A percentile compares a stretch with the other conserved stretches of the same genome.
These are phyloP conservation scores for Arabis hirsuta DNA, from an alignment of 345 rosid species.

Conservation along the genomic window DNA sequence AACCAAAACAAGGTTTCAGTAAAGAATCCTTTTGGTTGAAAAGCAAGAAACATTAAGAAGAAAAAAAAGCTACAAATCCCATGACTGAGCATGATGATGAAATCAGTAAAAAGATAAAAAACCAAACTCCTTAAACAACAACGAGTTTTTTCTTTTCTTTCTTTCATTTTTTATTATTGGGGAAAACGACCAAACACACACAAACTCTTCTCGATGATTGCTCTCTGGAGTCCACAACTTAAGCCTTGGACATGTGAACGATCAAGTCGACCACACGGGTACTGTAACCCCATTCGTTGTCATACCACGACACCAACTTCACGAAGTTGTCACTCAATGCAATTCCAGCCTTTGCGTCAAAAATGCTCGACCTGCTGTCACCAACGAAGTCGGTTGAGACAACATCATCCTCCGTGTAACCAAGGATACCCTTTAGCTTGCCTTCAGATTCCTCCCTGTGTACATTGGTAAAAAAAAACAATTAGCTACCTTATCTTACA, in stretches of 20 bases:
- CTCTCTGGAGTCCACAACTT: background rate
- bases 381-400: constrained; percentile 81
- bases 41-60: constrained; percentile 7
- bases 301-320: constrained; percentile 76
- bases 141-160: background rate
- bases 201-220: too few relatives aligned
- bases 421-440: constrained; percentile 73
- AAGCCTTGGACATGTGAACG: constrained; percentile 50
- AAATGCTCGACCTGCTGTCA: constrained; percentile 85
- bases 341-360: constrained; percentile 89
- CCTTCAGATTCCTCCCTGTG: constrained; percentile 78
- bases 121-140: constrained; percentile 13
- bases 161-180: background rate
- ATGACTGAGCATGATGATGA: constrained; percentile 25
- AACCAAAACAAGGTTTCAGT: constrained; percentile 16
- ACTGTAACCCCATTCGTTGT: constrained; percentile 88
- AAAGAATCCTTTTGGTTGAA: background rate
- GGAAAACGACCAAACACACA: too few relatives aligned
- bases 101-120: constrained; percentile 3
- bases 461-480: too few relatives aligned
- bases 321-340: constrained; percentile 64
- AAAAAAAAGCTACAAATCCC: constrained; percentile 23
- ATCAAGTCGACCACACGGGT: constrained; percentile 72
- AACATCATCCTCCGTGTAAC: constrained; percentile 76
- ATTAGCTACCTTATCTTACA: background rate